Conservation (phyloP, 306 rosid genomes). For the Lablab purpureus region DNA sequence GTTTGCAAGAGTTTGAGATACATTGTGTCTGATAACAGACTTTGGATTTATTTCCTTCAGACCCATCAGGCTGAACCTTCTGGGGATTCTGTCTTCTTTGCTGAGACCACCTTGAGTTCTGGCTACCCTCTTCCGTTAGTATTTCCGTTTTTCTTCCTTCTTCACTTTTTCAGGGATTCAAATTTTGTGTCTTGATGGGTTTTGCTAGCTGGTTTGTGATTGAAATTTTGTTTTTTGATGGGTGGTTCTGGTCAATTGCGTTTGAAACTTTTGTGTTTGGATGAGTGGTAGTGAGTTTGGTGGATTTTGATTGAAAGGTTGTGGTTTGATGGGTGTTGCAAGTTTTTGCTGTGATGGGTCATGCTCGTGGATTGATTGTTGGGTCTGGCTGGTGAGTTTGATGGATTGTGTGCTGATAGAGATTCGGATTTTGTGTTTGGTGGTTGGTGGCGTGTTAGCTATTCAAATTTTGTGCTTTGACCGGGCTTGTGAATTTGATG, state of each 20-base stretch:
- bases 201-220: background rate
- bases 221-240: background rate
- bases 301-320: background rate
- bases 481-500: background rate
- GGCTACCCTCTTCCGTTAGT: slow-evolving; percentile 71
- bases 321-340: background rate
- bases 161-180: background rate
- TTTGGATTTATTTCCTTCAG: slow-evolving; percentile 74
- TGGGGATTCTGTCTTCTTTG: slow-evolving; percentile 67
- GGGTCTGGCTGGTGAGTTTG: background rate
- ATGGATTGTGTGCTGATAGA: background rate
- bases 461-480: background rate
- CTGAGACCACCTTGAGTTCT: slow-evolving; percentile 62
- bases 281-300: background rate
- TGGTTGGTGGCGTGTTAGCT: background rate
- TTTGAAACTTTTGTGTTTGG: background rate
- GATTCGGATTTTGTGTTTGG: background rate
- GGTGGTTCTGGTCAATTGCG: background rate
- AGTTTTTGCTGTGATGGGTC: slow-evolving; percentile 18
- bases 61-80: slow-evolving; percentile 49
- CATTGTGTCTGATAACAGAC: slow-evolving; percentile 54
- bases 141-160: background rate
- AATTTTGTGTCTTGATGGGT: background rate
- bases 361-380: background rate
- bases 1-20: slow-evolving; percentile 61